Base-by-base conservation (phyloP, 495 filamentous ascomycete genomes). In the Neurospora cerealis region DNA sequence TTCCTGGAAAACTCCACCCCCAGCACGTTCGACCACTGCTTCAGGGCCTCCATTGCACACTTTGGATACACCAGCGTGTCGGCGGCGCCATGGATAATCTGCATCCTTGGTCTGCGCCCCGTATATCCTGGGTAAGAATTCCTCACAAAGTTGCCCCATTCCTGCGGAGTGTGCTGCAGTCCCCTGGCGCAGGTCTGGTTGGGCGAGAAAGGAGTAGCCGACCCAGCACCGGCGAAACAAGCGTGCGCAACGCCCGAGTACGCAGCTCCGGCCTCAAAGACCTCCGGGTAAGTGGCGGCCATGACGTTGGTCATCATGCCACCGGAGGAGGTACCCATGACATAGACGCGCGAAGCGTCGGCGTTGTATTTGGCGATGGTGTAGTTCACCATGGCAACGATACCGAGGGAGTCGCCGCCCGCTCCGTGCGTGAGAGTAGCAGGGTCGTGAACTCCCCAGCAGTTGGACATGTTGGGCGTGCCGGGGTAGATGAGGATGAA, bases 261-360 rank as follows among this genome's bases (percentile, higher is more conserved):
- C 70, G 81, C 86, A 37, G 85, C 84, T 21, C 83, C 88, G 8
- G 88, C 88, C 40, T 85, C 83, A 77, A 89, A 90, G 17, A 89
- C 78, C 32, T 89, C 84, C 15, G 88, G 88, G 76, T 90, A 89
- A 2, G 86, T 84, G 9, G 84, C 88, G 8, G 84, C 87, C 77
- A 90, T 75, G 28, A 89, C 86, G 76, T 89, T 89, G 60, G 86
- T 88, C 87, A 88, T 88, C 87, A 88, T 89, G 48, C 82, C 87
- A 34, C 88, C 88, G 17, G 87, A 88, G 0, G 85, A 87, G 9
- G 78, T 80, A 13, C 87, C 87, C 75, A 85, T 88, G 32, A 84
- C 86, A 72, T 84, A 89, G 38, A 89, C 83, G 46, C 79, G 81
- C 39, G 74, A 74, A 39, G 81, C 38, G 78, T 90, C 86, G 46